Conservation (phyloP, 1,284 basidiomycete genomes). For the Heliocybe sulcata region DNA sequence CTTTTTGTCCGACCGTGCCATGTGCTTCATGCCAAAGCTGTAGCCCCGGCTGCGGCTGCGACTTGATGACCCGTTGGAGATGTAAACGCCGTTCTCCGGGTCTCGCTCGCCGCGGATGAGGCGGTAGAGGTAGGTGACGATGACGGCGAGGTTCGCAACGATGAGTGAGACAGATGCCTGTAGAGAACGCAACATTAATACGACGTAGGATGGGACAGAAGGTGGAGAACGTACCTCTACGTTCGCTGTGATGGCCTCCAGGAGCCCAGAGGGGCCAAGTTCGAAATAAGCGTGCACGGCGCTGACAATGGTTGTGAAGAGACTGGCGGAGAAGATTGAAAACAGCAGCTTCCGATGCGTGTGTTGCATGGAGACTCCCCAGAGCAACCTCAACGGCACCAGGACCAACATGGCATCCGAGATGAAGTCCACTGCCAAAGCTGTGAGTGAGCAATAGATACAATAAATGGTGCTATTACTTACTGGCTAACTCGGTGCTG, state of each 20-base stretch:
- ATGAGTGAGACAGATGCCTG: conserved; percentile 17
- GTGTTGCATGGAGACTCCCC: conserved; percentile 12
- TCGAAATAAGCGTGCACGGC: conserved; percentile 16
- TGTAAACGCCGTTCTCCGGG: neutral
- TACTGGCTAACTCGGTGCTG: conserved; percentile 19
- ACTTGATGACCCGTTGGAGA: neutral
- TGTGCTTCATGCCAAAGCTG: neutral
- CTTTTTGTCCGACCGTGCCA: neutral
- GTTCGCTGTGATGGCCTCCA: conserved; percentile 15
- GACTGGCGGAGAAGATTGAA: conserved; percentile 19
- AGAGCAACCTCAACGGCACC: conserved; percentile 19
- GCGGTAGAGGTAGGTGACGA: conserved; percentile 13
- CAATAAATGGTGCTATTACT: conserved; percentile 7
- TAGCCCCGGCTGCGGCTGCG: neutral
- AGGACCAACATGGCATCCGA: conserved; percentile 18
- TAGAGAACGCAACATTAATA: neutral
- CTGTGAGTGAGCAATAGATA: neutral
- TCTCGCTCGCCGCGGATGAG: conserved; percentile 1
- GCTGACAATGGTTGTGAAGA: conserved; percentile 18
- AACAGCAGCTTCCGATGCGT: conserved; percentile 14
- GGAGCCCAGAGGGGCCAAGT: conserved; percentile 13
- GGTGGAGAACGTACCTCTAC: conserved; percentile 12
- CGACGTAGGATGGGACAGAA: neutral
- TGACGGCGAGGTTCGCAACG: conserved; percentile 18
- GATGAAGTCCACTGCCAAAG: conserved; percentile 16